These are phyloP conservation scores for Parsonsia alboflavescens DNA, from an alignment of 257 asterid species.

Conservation along the genomic window DNA sequence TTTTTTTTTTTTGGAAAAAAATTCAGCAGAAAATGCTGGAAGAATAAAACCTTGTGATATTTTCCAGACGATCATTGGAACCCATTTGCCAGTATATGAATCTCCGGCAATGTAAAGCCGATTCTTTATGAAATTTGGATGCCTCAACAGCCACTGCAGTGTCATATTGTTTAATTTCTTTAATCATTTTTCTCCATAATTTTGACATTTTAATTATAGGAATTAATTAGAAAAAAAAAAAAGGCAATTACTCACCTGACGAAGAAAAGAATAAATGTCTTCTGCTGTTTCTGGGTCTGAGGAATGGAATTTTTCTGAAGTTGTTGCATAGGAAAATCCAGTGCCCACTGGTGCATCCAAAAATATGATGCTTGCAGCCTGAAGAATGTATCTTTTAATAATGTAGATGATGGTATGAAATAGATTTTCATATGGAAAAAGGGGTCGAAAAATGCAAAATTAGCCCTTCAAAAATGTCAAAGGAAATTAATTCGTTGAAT, in stretches of 20 bases:
- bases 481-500: too few species aligned
- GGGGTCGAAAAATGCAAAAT: too few species aligned
- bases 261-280: neutral
- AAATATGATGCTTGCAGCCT: conserved; percentile 17
- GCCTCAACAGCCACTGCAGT: neutral
- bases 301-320: neutral
- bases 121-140: neutral
- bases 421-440: too few species aligned
- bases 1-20: too few species aligned
- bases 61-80: neutral
- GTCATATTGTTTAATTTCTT: too few species aligned
- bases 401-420: too few species aligned
- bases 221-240: too few species aligned
- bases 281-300: neutral
- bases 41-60: neutral
- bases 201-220: too few species aligned
- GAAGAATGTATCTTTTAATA: neutral
- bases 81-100: neutral
- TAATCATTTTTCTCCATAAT: too few species aligned
- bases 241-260: neutral
- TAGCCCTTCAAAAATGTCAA: too few species aligned
- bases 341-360: conserved; percentile 21
- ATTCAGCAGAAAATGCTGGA: too few species aligned
- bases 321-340: conserved; percentile 21
- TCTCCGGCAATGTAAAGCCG: neutral